These are phyloP conservation scores for Astrephomene gubernaculifera DNA, from an alignment of 139 green algal genomes.

Conservation along the genomic window DNA sequence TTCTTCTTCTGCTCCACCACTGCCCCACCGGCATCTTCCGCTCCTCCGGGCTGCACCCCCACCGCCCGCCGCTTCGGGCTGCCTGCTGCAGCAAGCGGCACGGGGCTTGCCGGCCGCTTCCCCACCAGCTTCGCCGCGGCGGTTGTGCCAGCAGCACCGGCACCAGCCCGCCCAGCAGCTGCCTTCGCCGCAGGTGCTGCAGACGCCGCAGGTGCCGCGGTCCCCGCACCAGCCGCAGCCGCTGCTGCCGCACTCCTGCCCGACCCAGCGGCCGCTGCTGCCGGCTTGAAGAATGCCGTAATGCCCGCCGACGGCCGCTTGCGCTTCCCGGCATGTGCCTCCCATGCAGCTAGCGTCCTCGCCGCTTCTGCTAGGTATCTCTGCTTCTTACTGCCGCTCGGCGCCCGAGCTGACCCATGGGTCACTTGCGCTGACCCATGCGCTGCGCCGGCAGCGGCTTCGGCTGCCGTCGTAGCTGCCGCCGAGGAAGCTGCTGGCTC, in stretches of 20 bases:
- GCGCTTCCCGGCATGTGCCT: background rate
- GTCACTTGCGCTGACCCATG: background rate
- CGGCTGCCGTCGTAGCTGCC: background rate
- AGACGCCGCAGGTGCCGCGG: background rate
- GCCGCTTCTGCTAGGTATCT: background rate
- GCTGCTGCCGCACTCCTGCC: slow-evolving; percentile 13
- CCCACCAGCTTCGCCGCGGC: background rate
- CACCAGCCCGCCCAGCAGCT: background rate
- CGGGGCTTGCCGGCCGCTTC: background rate
- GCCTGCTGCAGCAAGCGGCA: background rate
- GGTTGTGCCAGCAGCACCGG: background rate
- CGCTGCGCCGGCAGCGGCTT: background rate
- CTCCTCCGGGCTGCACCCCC: no score
- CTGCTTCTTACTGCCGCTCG: background rate
- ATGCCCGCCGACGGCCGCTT: background rate
- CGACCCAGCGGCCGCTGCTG: background rate
- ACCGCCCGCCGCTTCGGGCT: slow-evolving; percentile 3
- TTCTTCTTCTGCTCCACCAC: no score
- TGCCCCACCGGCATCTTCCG: no score
- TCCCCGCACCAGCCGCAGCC: background rate
- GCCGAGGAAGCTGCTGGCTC: background rate
- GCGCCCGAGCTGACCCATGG: background rate
- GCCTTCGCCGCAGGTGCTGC: background rate
- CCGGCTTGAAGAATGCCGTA: slow-evolving; percentile 13
- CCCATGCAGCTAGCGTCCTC: slow-evolving; percentile 6